phyloP scores from a whole-genome alignment of 2,329 filamentous ascomycete genomes.

The Zymoseptoria crescenta region DNA sequence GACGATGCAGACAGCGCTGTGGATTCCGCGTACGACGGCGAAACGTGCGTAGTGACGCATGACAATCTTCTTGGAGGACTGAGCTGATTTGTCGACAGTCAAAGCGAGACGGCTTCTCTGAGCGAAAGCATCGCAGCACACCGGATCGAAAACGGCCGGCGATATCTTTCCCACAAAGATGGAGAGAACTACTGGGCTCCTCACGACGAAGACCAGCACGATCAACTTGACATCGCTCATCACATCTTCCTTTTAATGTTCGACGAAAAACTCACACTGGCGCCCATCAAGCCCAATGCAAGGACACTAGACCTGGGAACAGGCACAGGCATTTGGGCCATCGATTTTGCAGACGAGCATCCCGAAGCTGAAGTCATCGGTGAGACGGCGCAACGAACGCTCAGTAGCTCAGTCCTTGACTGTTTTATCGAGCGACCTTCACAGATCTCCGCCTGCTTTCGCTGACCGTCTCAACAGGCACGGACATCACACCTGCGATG shows the following conservation, averaged over 20 bases:
- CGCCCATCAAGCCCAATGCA: constrained; percentile 13
- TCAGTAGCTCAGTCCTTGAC: not conserved
- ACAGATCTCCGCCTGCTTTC: not conserved
- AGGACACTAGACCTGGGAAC: constrained; percentile 41
- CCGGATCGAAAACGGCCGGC: constrained; percentile 28
- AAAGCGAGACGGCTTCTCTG: constrained; percentile 7
- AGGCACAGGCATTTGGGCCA: constrained; percentile 37
- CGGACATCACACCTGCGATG: constrained; percentile 31
- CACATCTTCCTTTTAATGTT: constrained; percentile 32
- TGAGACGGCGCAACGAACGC: not conserved
- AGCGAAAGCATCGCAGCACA: constrained; percentile 13
- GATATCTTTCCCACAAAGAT: constrained; percentile 27
- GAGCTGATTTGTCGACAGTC: not conserved
- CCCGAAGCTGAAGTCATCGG: constrained; percentile 26
- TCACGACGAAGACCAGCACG: constrained; percentile 27
- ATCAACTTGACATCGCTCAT: constrained; percentile 37
- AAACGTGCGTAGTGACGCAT: constrained; percentile 1
- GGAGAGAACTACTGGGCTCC: constrained; percentile 26
- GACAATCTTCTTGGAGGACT: not conserved
- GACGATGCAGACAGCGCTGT: not conserved
- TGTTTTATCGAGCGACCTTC: not conserved
- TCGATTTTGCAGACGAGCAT: constrained; percentile 26
- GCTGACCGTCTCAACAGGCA: constrained; percentile 5
- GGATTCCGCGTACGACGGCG: constrained; percentile 8
- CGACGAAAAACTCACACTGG: constrained; percentile 22